Percentiles rank a stretch among this genome's conserved stretches.
Conservation (phyloP, 352 stramenopile genomes). For the Globisporangium paroecandrum region DNA sequence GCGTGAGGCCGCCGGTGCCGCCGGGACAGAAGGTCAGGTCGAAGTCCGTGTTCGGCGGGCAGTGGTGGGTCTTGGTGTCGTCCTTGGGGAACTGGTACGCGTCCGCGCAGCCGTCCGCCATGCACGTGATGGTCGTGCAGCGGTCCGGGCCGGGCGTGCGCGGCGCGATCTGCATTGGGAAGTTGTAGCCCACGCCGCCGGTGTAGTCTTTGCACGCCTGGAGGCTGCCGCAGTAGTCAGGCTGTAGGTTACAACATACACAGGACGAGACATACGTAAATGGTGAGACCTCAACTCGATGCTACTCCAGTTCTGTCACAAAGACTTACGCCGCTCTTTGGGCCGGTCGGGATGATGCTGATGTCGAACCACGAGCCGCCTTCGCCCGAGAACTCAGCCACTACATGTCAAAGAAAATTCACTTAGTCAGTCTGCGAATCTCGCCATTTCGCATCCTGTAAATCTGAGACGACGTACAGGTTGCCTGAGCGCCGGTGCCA, state of each 20-base stretch:
- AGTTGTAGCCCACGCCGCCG: slow-evolving; percentile 59
- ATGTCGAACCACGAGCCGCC: slow-evolving; percentile 68
- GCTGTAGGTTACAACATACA: slow-evolving; percentile 11
- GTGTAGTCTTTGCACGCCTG: slow-evolving; percentile 48
- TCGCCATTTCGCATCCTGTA: neutral
- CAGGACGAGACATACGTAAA: neutral
- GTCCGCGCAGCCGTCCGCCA: slow-evolving; percentile 47
- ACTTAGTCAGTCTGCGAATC: slow-evolving; percentile 20
- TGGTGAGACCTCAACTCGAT: neutral
- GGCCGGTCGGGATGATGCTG: slow-evolving; percentile 65
- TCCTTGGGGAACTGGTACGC: slow-evolving; percentile 70
- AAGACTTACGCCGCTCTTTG: slow-evolving; percentile 26
- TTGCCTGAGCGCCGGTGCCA: slow-evolving; percentile 42
- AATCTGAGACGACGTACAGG: slow-evolving; percentile 30
- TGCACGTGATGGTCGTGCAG: slow-evolving; percentile 46
- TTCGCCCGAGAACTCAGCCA: slow-evolving; percentile 64
- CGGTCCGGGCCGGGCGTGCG: slow-evolving; percentile 28
- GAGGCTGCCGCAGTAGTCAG: slow-evolving; percentile 46
- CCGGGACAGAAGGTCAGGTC: slow-evolving; percentile 59
- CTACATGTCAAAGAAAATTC: slow-evolving; percentile 23
- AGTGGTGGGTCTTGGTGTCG: slow-evolving; percentile 63
- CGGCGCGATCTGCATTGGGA: slow-evolving; percentile 60
- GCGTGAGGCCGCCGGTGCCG: slow-evolving; percentile 29
- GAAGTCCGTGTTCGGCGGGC: slow-evolving; percentile 35
- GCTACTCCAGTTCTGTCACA: neutral